Evolutionary conservation across 2,329 filamentous ascomycete genomes (phyloP).

Genomic region (Nothopassalora personata): DNA sequence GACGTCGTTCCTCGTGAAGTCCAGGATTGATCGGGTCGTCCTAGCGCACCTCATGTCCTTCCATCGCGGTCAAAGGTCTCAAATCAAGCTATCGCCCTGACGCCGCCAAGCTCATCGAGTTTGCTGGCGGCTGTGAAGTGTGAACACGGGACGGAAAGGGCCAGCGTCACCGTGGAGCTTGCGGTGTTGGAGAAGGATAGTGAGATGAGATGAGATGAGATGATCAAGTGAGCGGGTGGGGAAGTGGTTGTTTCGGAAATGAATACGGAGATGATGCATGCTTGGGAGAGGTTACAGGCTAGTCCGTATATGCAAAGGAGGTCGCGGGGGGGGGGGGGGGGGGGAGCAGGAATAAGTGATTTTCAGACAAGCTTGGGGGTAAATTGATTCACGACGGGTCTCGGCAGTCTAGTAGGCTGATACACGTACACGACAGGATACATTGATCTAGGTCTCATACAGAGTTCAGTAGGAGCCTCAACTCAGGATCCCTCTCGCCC

Average conservation of each 20-base stretch:
- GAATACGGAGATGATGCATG: constrained; percentile 17
- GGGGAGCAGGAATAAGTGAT: background rate
- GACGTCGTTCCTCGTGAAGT: background rate
- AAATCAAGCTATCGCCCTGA: constrained; percentile 11
- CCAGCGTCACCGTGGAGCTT: background rate
- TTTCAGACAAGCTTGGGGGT: too few species aligned
- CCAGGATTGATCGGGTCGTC: background rate
- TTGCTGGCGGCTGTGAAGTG: background rate
- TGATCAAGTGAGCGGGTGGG: constrained; percentile 10
- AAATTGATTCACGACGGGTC: too few species aligned
- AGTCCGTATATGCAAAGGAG: constrained; percentile 16
- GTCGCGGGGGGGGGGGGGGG: too few species aligned
- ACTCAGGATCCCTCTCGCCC: background rate
- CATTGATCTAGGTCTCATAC: too few species aligned
- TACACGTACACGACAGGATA: too few species aligned
- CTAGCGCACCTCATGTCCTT: constrained; percentile 11
- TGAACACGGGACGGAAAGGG: background rate
- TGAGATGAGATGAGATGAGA: constrained; percentile 12
- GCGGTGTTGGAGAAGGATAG: constrained; percentile 7
- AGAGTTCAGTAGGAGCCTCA: background rate
- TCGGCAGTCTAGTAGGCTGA: too few species aligned
- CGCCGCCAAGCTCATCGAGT: constrained; percentile 1
- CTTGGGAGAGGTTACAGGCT: constrained; percentile 6
- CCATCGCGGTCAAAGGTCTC: constrained; percentile 9
- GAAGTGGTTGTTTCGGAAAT: constrained; percentile 6